A percentile compares a stretch with the other conserved stretches of the same genome.
Evolutionary conservation across 108 stramenopile genomes (phyloP).

Genomic region (Cyclotella baltica): DNA sequence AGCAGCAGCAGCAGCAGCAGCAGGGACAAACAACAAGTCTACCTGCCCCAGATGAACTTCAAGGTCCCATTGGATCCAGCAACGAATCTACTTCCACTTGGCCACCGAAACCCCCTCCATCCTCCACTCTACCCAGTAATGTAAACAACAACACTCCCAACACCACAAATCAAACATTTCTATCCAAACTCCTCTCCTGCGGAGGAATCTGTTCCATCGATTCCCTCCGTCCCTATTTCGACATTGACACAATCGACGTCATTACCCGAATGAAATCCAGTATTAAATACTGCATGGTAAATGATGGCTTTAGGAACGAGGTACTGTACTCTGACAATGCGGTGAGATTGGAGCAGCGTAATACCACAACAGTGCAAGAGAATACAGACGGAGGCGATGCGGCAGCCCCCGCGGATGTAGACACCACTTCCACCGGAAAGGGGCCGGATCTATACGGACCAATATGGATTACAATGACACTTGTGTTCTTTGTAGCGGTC

Average conservation of each 20-base stretch:
- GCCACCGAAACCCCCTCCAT: constrained; percentile 18
- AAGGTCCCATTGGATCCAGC: constrained; percentile 28
- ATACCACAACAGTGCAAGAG: background rate
- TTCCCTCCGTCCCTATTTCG: constrained; percentile 49
- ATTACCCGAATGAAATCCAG: constrained; percentile 37
- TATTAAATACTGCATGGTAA: constrained; percentile 59
- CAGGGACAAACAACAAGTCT: constrained; percentile 7
- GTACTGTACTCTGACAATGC: constrained; percentile 57
- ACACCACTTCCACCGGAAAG: constrained; percentile 37
- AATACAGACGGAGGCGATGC: constrained; percentile 1
- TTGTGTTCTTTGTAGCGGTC: constrained; percentile 82
- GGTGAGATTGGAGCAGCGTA: constrained; percentile 14
- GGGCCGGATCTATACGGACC: constrained; percentile 91
- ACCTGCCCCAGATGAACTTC: constrained; percentile 37
- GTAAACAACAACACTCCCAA: constrained; percentile 4
- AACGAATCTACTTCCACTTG: constrained; percentile 9
- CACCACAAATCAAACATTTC: constrained; percentile 28
- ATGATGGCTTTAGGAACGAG: constrained; percentile 77
- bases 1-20: background rate
- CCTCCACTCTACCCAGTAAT: constrained; percentile 1
- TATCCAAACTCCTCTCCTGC: constrained; percentile 26
- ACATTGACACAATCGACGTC: constrained; percentile 49
- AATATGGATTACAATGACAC: constrained; percentile 83
- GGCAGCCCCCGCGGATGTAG: background rate
- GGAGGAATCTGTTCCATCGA: constrained; percentile 32